Conservation (phyloP, 306 rosid species). For the Purshia tridentata region DNA sequence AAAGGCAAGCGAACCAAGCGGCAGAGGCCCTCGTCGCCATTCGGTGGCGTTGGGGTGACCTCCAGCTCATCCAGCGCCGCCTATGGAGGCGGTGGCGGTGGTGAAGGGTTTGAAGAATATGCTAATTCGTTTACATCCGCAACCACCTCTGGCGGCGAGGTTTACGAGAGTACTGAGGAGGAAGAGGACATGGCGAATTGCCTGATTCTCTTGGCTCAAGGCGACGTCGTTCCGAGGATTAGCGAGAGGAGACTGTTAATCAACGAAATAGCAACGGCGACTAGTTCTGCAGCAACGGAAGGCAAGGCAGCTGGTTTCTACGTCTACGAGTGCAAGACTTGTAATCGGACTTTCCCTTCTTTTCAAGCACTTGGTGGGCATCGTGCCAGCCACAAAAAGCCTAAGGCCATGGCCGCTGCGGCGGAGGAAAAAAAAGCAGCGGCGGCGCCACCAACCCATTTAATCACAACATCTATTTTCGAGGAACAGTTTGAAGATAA, state of each 20-base stretch:
- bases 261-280: not conserved
- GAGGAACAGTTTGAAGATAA: not conserved
- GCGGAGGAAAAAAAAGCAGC: constrained; percentile 34
- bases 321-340: constrained; percentile 85
- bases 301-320: constrained; percentile 35
- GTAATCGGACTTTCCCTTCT: constrained; percentile 81
- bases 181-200: constrained; percentile 98
- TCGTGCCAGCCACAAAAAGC: constrained; percentile 89
- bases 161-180: constrained; percentile 53
- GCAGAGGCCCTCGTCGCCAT: constrained; percentile 42
- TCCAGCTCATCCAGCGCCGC: constrained; percentile 63
- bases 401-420: constrained; percentile 17
- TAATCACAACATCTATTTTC: not conserved
- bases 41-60: constrained; percentile 13
- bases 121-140: constrained; percentile 48
- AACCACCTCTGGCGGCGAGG: constrained; percentile 28
- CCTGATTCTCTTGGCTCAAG: constrained; percentile 82
- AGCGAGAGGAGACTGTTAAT: not conserved
- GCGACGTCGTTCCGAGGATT: constrained; percentile 29
- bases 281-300: not conserved
- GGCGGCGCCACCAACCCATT: not conserved
- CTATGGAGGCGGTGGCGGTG: not conserved
- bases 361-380: constrained; percentile 99
- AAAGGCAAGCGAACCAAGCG: constrained; percentile 74
- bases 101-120: constrained; percentile 18